Evolutionary conservation across 306 rosid species (phyloP).

Genomic region (Glycine latifolia): DNA sequence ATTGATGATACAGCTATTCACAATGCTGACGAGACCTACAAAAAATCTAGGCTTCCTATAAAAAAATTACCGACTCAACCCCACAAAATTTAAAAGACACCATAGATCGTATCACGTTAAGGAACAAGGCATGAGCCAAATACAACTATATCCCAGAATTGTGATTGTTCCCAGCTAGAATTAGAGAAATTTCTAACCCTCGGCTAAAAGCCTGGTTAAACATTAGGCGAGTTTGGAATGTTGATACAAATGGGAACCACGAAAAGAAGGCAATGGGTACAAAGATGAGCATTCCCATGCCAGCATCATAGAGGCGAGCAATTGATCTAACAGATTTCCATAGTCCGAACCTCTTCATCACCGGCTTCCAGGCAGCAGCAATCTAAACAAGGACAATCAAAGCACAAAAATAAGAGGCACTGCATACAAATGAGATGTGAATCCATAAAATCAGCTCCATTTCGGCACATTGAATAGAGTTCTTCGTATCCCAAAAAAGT

Average conservation of each 20-base stretch:
- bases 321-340: slow-evolving; percentile 90
- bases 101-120: neutral
- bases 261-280: slow-evolving; percentile 81
- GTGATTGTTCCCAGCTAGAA: slow-evolving; percentile 92
- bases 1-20: slow-evolving; percentile 44
- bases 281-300: slow-evolving; percentile 94
- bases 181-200: slow-evolving; percentile 88
- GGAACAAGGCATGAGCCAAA: slow-evolving; percentile 21
- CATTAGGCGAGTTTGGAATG: slow-evolving; percentile 95
- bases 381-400: slow-evolving; percentile 61
- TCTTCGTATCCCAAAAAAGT: too few relatives aligned
- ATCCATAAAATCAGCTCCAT: slow-evolving; percentile 23
- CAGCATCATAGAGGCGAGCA: slow-evolving; percentile 89
- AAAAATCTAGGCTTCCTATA: slow-evolving; percentile 35
- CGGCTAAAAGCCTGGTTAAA: slow-evolving; percentile 98
- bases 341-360: slow-evolving; percentile 71
- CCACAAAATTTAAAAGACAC: neutral
- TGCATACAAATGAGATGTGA: slow-evolving; percentile 22
- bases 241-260: slow-evolving; percentile 95
- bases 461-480: slow-evolving; percentile 20
- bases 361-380: slow-evolving; percentile 93
- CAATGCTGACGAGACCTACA: neutral
- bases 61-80: neutral
- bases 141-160: slow-evolving; percentile 65
- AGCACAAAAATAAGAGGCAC: slow-evolving; percentile 18